These are phyloP conservation scores for Cytospora schulzeri DNA, from an alignment of 2,329 filamentous ascomycete species.

Conservation along the genomic window DNA sequence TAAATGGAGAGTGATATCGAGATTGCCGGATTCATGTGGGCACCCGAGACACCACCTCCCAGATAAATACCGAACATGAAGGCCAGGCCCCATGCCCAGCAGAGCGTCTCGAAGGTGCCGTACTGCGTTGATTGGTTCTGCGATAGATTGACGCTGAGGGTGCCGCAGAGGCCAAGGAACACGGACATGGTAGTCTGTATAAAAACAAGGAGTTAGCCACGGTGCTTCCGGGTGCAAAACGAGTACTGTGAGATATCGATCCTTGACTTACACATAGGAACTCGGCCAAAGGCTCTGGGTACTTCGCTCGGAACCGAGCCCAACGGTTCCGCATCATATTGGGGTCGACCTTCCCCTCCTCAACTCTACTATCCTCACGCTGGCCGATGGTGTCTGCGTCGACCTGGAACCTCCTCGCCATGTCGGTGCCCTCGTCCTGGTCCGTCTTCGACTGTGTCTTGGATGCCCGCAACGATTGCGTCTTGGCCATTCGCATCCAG, in stretches of 20 bases:
- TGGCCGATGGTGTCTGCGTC: constrained; percentile 33
- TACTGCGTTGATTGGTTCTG: constrained; percentile 31
- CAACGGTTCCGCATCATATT: constrained; percentile 35
- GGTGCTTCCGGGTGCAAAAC: not conserved
- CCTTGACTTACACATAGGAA: constrained; percentile 28
- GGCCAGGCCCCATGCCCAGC: constrained; percentile 37
- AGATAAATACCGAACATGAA: constrained; percentile 39
- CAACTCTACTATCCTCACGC: constrained; percentile 29
- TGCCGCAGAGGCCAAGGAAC: constrained; percentile 34
- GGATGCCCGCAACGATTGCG: not conserved
- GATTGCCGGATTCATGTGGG: constrained; percentile 41
- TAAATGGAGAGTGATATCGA: constrained; percentile 40
- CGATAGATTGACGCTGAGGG: constrained; percentile 35
- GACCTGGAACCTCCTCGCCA: constrained; percentile 30
- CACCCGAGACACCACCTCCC: constrained; percentile 35
- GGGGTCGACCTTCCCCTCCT: constrained; percentile 30
- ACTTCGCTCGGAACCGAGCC: constrained; percentile 35
- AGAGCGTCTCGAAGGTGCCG: constrained; percentile 34
- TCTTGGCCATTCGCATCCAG: too few relatives aligned
- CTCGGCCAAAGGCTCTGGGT: constrained; percentile 36
- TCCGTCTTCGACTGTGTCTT: constrained; percentile 22
- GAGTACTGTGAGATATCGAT: not conserved
- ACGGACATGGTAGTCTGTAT: constrained; percentile 31
- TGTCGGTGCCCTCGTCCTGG: constrained; percentile 25
- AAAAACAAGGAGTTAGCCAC: not conserved